phyloP scores from a whole-genome alignment of 2,329 filamentous ascomycete genomes.

The Exophiala phaeomuriformis region DNA sequence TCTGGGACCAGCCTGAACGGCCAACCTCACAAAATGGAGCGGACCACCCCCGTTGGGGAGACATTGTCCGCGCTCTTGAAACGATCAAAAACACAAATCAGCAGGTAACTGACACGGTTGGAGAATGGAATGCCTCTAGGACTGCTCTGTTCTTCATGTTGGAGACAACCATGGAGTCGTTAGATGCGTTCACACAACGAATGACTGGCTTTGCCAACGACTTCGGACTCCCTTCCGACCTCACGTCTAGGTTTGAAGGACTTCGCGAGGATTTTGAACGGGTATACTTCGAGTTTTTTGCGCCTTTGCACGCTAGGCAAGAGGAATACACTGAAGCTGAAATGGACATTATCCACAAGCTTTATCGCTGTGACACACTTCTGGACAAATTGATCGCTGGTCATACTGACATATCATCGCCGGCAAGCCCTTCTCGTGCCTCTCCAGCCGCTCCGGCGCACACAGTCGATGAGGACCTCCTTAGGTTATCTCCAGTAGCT shows the following conservation, averaged over 20 bases:
- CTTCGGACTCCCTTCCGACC: not conserved
- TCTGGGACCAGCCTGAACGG: not conserved
- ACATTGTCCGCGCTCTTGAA: conserved; percentile 1
- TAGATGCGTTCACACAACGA: conserved; percentile 1
- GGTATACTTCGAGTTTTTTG: not conserved
- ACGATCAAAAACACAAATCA: not conserved
- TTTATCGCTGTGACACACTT: not conserved
- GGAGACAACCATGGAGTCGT: not conserved
- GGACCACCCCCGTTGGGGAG: not conserved
- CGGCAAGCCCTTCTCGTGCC: not conserved
- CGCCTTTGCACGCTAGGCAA: conserved; percentile 1
- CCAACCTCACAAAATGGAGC: not conserved
- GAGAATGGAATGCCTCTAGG: conserved; percentile 4
- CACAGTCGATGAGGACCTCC: not conserved
- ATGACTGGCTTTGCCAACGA: not conserved
- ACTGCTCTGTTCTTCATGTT: not conserved
- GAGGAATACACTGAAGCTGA: not conserved
- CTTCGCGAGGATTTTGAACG: not conserved
- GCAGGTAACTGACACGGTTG: not conserved
- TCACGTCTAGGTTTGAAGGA: not conserved
- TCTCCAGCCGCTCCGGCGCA: not conserved
- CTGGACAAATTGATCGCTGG: conserved; percentile 1
- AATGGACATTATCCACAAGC: conserved; percentile 5
- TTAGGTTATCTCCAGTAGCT: not conserved
- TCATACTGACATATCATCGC: not conserved